Evolutionary conservation across 2,329 filamentous ascomycete species (phyloP).

Genomic region (Pseudogymnoascus sp.): DNA sequence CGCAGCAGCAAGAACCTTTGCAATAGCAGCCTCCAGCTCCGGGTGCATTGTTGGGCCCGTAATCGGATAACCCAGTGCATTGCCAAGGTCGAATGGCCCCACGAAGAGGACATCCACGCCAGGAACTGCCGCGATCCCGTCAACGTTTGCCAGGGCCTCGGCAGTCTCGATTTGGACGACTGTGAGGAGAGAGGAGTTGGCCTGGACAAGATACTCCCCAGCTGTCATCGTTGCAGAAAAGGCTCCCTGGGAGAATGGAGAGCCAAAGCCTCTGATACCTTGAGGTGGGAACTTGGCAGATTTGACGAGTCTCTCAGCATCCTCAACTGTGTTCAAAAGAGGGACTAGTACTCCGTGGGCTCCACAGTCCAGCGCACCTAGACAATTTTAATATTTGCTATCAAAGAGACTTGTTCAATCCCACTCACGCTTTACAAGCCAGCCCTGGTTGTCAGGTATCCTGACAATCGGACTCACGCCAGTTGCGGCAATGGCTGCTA

Average conservation of each 20-base stretch:
- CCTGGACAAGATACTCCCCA: slow-evolving; percentile 50
- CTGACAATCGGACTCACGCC: slow-evolving; percentile 51
- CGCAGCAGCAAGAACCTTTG: slow-evolving; percentile 50
- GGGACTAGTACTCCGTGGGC: slow-evolving; percentile 53
- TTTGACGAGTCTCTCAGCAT: slow-evolving; percentile 43
- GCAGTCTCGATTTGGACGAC: slow-evolving; percentile 64
- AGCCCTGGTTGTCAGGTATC: slow-evolving; percentile 50
- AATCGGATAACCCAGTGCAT: slow-evolving; percentile 57
- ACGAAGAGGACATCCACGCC: slow-evolving; percentile 60
- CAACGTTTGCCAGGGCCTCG: slow-evolving; percentile 53
- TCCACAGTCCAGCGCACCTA: slow-evolving; percentile 51
- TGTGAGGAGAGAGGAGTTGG: slow-evolving; percentile 51
- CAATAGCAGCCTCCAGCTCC: slow-evolving; percentile 53
- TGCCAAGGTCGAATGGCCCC: slow-evolving; percentile 61
- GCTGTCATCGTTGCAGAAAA: slow-evolving; percentile 43
- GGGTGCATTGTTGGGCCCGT: slow-evolving; percentile 52
- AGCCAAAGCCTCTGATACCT: slow-evolving; percentile 49
- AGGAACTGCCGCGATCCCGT: slow-evolving; percentile 54
- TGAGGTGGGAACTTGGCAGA: slow-evolving; percentile 51
- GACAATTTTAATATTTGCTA: slow-evolving; percentile 14
- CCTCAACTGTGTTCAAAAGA: slow-evolving; percentile 47
- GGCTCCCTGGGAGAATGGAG: slow-evolving; percentile 46
- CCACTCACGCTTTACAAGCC: slow-evolving; percentile 49
- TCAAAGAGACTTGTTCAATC: slow-evolving; percentile 16
- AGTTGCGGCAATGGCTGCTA: slow-evolving; percentile 49